Percentiles rank a stretch among this genome's conserved stretches.
phyloP scores from a whole-genome alignment of 1,139 yeast species.

The Magnusiomyces suaveolens region DNA sequence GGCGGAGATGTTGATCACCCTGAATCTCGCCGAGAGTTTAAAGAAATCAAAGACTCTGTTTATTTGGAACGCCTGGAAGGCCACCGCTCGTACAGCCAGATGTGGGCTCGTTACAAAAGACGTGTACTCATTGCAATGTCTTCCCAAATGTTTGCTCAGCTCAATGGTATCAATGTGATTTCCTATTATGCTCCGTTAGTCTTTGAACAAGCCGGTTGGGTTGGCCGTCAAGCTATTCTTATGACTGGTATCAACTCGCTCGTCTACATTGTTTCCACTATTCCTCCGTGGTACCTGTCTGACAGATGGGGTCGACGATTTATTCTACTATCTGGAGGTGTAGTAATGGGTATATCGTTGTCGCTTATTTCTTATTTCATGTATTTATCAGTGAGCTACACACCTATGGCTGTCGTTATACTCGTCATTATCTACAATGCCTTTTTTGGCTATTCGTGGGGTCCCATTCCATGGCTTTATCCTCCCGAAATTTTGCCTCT shows the following conservation, averaged over 20 bases:
- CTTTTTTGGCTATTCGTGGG: constrained; percentile 80
- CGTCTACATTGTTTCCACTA: constrained; percentile 61
- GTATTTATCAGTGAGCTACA: constrained; percentile 46
- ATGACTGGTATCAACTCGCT: constrained; percentile 89
- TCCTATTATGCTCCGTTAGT: constrained; percentile 90
- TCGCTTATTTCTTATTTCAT: constrained; percentile 58
- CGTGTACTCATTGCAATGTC: constrained; percentile 85
- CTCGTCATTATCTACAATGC: constrained; percentile 75
- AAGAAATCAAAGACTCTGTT: constrained; percentile 73
- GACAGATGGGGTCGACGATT: constrained; percentile 90
- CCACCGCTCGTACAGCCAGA: constrained; percentile 56
- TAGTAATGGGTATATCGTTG: constrained; percentile 67
- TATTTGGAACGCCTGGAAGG: constrained; percentile 72
- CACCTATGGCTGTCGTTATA: constrained; percentile 64
- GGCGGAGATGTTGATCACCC: constrained; percentile 48
- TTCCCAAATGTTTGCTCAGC: constrained; percentile 83
- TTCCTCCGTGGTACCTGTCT: constrained; percentile 87
- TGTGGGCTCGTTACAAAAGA: constrained; percentile 59
- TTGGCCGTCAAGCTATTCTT: constrained; percentile 73
- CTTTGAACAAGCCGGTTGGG: constrained; percentile 93
- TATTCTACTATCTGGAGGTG: constrained; percentile 64
- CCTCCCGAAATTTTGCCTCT: constrained; percentile 83
- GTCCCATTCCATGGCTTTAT: constrained; percentile 92
- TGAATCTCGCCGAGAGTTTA: constrained; percentile 58
- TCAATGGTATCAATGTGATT: constrained; percentile 87